Base-by-base conservation (phyloP, 345 rosid species). In the Hibiscus syriacus region DNA sequence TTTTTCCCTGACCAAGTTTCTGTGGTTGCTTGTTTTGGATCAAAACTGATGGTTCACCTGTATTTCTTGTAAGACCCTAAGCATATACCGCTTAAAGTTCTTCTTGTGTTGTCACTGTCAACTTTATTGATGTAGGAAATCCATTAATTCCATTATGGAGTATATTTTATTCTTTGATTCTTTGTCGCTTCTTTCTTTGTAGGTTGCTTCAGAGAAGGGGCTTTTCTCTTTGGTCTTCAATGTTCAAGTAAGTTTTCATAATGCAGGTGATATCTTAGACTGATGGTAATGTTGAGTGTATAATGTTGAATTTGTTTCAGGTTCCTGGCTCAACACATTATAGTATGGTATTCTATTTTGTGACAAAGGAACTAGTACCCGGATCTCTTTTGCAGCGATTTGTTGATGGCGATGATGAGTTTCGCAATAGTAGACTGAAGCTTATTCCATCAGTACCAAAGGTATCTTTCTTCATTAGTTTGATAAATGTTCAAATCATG, bases 351-450 rank as follows among this genome's bases (percentile, higher is more conserved):
- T 88, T 95, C 72, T 95, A 95, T 71, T 95, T 88, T 74, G 90
- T 92, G 73, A 80, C 87, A 0, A 90, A 78, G 74, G 80, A 82
- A 74, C 67, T 95, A 29, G 77, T 79, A 43, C 80, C 87, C 2
- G 93, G 97, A 36, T 90, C 98, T 3, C 96, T 95, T 70, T 77
- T 95, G 83, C 94, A 90, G 75, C 87, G 96, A 8, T 95, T 95
- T 77, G 90, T 95, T 70, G 93, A 92, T 74, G 99, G 99, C 55
- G 99, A 95, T 66, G 99, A 95, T 74, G 99, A 92, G 72, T 95
- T 95, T 70, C 88, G 98, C 29, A 95, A 95, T 78, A 90, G 97
- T 74, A 90, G 99, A 68, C 74, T 92, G 68, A 95, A 95, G 85
- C 99, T 95, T 73, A 90, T 95, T 74, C 99, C 99, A 30, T 78